These are phyloP conservation scores for Coriaria nepalensis DNA, from an alignment of 306 rosid genomes.

Conservation along the genomic window DNA sequence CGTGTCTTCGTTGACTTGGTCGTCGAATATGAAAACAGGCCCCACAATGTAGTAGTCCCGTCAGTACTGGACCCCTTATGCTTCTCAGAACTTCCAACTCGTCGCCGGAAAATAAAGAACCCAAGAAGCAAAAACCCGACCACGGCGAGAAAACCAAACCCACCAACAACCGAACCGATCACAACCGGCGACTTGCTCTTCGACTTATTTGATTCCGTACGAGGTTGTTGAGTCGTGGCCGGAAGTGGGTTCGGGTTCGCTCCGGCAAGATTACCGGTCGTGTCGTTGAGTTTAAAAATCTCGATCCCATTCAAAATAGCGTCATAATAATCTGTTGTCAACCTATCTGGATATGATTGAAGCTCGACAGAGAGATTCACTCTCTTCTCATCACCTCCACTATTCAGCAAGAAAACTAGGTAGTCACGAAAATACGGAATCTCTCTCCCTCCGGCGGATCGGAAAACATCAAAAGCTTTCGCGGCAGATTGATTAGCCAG, in stretches of 20 bases:
- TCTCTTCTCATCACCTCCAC: neutral
- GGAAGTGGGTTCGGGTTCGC: conserved; percentile 21
- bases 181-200: neutral
- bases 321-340: neutral
- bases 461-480: neutral
- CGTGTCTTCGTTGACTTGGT: conserved; percentile 9
- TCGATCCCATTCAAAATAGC: conserved; percentile 35
- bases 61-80: neutral
- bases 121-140: neutral
- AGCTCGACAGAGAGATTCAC: conserved; percentile 13
- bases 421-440: conserved; percentile 12
- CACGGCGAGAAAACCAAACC: conserved; percentile 4
- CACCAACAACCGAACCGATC: conserved; percentile 8
- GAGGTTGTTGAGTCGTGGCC: neutral
- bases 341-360: neutral
- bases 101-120: neutral
- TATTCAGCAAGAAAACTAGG: neutral
- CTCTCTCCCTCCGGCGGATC: conserved; percentile 1
- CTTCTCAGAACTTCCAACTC: neutral
- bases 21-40: neutral
- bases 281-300: conserved; percentile 29
- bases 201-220: neutral
- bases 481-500: conserved; percentile 18
- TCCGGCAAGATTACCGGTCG: conserved; percentile 18
- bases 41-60: conserved; percentile 6